Evolutionary conservation across 2,329 filamentous ascomycete genomes (phyloP).

Genomic region (Aspergillus ochraceus): DNA sequence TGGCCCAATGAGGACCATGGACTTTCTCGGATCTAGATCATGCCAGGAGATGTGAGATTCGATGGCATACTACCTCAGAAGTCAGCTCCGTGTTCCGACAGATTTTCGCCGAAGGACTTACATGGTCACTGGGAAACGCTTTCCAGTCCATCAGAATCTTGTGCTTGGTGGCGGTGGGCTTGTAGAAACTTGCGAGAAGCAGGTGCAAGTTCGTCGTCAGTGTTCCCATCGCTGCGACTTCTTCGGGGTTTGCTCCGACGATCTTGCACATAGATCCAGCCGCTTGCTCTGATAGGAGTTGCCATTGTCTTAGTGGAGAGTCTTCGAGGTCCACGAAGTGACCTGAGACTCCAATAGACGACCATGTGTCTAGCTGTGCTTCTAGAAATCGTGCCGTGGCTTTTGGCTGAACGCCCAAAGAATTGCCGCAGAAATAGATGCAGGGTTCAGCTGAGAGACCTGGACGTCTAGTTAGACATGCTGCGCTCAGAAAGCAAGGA

Average conservation of each 20-base stretch:
- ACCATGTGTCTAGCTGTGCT: conserved; percentile 78
- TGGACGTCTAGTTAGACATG: conserved; percentile 16
- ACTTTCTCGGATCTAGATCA: conserved; percentile 61
- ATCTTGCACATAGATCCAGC: conserved; percentile 68
- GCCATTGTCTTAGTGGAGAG: conserved; percentile 70
- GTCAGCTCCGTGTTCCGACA: conserved; percentile 11
- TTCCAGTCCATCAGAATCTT: conserved; percentile 85
- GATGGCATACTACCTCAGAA: conserved; percentile 65
- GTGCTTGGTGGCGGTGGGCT: conserved; percentile 61
- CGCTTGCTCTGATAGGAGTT: conserved; percentile 74
- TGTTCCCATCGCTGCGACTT: conserved; percentile 85
- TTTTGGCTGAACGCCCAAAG: conserved; percentile 77
- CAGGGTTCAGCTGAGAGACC: conserved; percentile 38
- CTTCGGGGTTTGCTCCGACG: conserved; percentile 68
- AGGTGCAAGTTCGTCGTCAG: conserved; percentile 79
- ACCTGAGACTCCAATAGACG: conserved; percentile 75
- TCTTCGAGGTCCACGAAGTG: conserved; percentile 71
- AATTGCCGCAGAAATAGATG: conserved; percentile 87
- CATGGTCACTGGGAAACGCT: conserved; percentile 82
- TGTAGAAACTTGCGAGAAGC: conserved; percentile 79
- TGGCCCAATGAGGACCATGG: conserved; percentile 73
- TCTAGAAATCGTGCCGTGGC: conserved; percentile 64
- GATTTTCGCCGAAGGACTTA: conserved; percentile 37
- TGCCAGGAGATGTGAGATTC: conserved; percentile 77
- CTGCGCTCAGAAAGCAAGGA: not conserved